Percentiles rank a stretch among this genome's conserved stretches.
Conservation (phyloP, 768 basidiomycete genomes). For the Wakefieldia striispora region DNA sequence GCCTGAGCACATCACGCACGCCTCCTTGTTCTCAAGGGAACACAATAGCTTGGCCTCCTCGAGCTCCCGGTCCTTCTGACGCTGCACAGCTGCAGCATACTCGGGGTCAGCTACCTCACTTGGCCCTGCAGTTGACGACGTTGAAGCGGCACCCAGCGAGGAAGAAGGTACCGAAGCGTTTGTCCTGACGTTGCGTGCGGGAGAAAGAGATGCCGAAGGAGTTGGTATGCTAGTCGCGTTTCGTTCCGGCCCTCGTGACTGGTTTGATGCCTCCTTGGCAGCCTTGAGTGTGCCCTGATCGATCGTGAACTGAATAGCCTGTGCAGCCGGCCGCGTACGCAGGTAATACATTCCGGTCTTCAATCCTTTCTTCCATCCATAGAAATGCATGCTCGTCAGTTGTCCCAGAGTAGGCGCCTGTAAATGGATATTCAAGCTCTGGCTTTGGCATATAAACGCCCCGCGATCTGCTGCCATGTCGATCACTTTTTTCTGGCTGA, state of each 20-base stretch:
- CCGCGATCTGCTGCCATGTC: constrained; percentile 99
- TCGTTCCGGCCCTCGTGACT: constrained; percentile 14
- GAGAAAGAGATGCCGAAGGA: constrained; percentile 28
- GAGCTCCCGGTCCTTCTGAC: constrained; percentile 68
- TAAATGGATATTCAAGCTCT: constrained; percentile 92
- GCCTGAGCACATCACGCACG: constrained; percentile 89
- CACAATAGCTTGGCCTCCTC: constrained; percentile 83
- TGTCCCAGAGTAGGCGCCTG: constrained; percentile 88
- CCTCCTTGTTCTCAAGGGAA: constrained; percentile 91
- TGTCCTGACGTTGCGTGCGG: constrained; percentile 28
- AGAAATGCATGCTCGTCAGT: constrained; percentile 95
- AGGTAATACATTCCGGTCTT: constrained; percentile 99
- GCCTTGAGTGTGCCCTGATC: constrained; percentile 76
- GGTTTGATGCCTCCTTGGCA: constrained; percentile 34
- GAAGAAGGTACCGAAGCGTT: constrained; percentile 32
- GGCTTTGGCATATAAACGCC: constrained; percentile 95
- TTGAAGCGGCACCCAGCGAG: constrained; percentile 10
- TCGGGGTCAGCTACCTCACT: constrained; percentile 56
- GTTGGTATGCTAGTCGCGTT: constrained; percentile 17
- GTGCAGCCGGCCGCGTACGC: constrained; percentile 89
- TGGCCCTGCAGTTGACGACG: constrained; percentile 22
- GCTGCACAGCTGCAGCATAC: constrained; percentile 73
- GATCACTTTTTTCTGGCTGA: constrained; percentile 96
- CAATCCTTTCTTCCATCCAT: constrained; percentile 99
- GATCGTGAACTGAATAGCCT: constrained; percentile 97